These are phyloP conservation scores for Moricandia arvensis DNA, from an alignment of 345 rosid species.

Conservation along the genomic window DNA sequence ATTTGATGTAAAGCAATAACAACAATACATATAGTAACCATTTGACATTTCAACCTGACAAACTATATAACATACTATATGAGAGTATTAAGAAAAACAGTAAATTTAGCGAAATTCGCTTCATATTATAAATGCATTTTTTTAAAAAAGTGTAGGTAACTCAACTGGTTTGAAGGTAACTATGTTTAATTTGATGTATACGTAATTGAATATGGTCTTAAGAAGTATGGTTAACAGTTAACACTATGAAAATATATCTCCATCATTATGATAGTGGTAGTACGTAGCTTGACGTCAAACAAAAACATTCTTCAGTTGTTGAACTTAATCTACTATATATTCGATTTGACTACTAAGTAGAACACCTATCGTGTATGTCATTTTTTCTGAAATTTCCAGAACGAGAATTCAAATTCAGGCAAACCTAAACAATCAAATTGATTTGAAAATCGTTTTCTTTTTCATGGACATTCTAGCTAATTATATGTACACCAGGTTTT, in stretches of 20 bases:
- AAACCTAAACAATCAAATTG: not conserved
- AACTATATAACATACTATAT: not conserved
- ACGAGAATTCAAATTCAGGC: not conserved
- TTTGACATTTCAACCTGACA: not conserved
- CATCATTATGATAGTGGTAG: not conserved
- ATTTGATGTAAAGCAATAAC: slow-evolving; percentile 5
- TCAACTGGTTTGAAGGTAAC: not conserved
- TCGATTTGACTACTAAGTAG: not conserved
- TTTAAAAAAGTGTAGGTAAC: not conserved
- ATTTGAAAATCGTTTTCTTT: not conserved
- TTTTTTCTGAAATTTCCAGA: not conserved
- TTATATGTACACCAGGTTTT: not conserved
- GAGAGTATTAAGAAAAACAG: not conserved
- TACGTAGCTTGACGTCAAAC: not conserved
- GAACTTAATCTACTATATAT: not conserved
- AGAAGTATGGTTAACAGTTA: not conserved
- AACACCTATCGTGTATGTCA: not conserved
- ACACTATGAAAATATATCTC: not conserved
- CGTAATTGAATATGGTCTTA: not conserved
- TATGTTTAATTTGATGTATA: not conserved
- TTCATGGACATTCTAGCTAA: not conserved
- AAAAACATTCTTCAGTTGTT: not conserved
- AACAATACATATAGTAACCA: not conserved
- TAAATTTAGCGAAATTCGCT: not conserved
- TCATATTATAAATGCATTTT: not conserved